Percentiles rank a stretch among this genome's conserved stretches.
Conservation (phyloP, 192 early-diverging fungal species). For the Coemansia biformis region DNA sequence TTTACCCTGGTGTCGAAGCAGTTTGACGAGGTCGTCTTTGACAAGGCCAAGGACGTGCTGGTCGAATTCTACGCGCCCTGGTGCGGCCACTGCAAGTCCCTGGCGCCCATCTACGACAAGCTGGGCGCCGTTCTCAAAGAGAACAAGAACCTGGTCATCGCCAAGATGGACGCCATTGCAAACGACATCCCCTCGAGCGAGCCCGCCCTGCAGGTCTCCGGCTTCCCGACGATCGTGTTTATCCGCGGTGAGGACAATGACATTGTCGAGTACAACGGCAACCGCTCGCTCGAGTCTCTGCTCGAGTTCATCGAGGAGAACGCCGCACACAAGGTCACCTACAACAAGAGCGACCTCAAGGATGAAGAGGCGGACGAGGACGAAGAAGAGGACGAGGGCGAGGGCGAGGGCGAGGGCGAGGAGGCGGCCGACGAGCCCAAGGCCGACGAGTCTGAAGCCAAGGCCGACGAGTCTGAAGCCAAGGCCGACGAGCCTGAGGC, state of each 20-base stretch:
- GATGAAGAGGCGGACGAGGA: constrained; percentile 29
- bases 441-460: constrained; percentile 3
- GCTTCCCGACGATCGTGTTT: constrained; percentile 94
- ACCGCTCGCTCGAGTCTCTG: constrained; percentile 74
- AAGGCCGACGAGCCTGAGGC: neutral
- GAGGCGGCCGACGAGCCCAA: constrained; percentile 12
- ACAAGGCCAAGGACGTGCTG: constrained; percentile 23
- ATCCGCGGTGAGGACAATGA: constrained; percentile 80
- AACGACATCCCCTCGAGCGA: constrained; percentile 80
- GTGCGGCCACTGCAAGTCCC: constrained; percentile 93
- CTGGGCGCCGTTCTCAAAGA: constrained; percentile 60
- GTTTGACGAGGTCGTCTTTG: constrained; percentile 49
- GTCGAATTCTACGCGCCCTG: constrained; percentile 91
- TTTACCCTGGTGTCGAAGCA: constrained; percentile 81
- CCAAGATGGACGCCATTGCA: constrained; percentile 93
- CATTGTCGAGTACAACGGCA: constrained; percentile 76
- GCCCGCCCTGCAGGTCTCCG: constrained; percentile 67
- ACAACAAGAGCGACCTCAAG: constrained; percentile 30
- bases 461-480: constrained; percentile 4
- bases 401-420: constrained; percentile 15
- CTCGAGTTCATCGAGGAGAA: constrained; percentile 75
- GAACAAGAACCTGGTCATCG: constrained; percentile 63
- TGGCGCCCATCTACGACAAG: constrained; percentile 72
- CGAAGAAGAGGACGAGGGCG: constrained; percentile 20
- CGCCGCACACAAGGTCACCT: constrained; percentile 53